These are phyloP conservation scores for Glycine latifolia DNA, from an alignment of 306 rosid genomes.

Conservation along the genomic window DNA sequence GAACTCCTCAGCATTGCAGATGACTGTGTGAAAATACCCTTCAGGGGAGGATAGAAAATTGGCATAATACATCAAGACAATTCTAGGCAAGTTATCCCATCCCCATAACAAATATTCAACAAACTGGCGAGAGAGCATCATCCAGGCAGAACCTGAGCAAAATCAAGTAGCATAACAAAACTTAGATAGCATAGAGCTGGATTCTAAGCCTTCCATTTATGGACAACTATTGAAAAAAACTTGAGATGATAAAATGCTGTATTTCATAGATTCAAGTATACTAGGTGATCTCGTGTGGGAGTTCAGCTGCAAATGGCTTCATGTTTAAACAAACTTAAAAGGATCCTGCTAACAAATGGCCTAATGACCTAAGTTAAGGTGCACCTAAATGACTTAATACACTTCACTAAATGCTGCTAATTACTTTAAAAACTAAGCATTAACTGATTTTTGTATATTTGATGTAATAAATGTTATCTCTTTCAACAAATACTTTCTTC, in stretches of 20 bases:
- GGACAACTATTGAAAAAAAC: background rate
- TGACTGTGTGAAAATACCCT: constrained; percentile 67
- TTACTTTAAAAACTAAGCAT: background rate
- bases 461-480: background rate
- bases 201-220: constrained; percentile 13
- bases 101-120: constrained; percentile 62
- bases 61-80: constrained; percentile 64
- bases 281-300: background rate
- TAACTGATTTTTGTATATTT: background rate
- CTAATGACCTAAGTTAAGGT: background rate
- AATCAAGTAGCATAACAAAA: constrained; percentile 32
- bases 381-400: background rate
- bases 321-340: constrained; percentile 9
- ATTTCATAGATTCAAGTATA: constrained; percentile 28
- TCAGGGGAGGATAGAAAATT: constrained; percentile 66
- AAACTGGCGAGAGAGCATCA: constrained; percentile 64
- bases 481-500: constrained; percentile 6
- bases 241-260: background rate
- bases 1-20: constrained; percentile 64
- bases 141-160: constrained; percentile 66
- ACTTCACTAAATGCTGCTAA: background rate
- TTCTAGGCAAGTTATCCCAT: constrained; percentile 68
- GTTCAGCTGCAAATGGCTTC: background rate
- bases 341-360: background rate
- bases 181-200: constrained; percentile 22